A percentile compares a stretch with the other conserved stretches of the same genome.
Evolutionary conservation across 2,329 filamentous ascomycete species (phyloP).

Genomic region (Neonectria punicea): DNA sequence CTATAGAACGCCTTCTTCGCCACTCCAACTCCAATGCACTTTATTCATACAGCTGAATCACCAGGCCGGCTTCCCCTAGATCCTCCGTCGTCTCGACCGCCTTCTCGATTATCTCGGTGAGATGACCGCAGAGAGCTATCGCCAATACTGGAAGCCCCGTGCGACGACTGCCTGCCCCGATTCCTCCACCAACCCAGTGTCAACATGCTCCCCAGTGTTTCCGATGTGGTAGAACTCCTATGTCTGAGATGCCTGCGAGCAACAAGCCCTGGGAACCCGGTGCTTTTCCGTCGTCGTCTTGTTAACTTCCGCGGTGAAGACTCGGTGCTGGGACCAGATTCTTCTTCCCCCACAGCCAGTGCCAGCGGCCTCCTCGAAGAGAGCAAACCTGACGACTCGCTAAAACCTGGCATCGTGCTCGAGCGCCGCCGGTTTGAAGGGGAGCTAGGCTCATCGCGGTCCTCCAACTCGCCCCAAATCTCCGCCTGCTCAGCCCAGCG

Average conservation of each 20-base stretch:
- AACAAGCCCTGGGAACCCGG: constrained; percentile 70
- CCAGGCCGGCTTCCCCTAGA: constrained; percentile 24
- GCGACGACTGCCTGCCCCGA: constrained; percentile 35
- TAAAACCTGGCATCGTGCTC: constrained; percentile 57
- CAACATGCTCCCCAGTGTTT: constrained; percentile 63
- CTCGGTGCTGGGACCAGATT: constrained; percentile 46
- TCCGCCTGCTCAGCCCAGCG: constrained; percentile 76
- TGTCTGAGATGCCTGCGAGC: constrained; percentile 58
- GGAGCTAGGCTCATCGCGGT: constrained; percentile 66
- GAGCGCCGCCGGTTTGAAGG: constrained; percentile 57
- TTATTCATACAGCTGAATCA: constrained; percentile 50
- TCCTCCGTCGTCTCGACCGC: constrained; percentile 18
- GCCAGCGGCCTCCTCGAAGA: constrained; percentile 46
- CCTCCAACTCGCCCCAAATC: constrained; percentile 90
- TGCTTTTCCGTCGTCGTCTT: constrained; percentile 65
- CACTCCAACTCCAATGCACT: constrained; percentile 24
- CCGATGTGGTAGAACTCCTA: constrained; percentile 57
- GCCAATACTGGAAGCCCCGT: constrained; percentile 31
- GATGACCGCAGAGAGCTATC: constrained; percentile 29
- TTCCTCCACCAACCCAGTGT: constrained; percentile 65
- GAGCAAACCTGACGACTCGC: constrained; percentile 55
- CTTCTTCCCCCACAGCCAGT: constrained; percentile 38
- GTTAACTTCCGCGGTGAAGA: constrained; percentile 45
- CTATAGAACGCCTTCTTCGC: constrained; percentile 32
- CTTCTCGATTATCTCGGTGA: constrained; percentile 36